These are phyloP conservation scores for Diospyros kaki DNA, from an alignment of 148 eudicot species.

Conservation along the genomic window DNA sequence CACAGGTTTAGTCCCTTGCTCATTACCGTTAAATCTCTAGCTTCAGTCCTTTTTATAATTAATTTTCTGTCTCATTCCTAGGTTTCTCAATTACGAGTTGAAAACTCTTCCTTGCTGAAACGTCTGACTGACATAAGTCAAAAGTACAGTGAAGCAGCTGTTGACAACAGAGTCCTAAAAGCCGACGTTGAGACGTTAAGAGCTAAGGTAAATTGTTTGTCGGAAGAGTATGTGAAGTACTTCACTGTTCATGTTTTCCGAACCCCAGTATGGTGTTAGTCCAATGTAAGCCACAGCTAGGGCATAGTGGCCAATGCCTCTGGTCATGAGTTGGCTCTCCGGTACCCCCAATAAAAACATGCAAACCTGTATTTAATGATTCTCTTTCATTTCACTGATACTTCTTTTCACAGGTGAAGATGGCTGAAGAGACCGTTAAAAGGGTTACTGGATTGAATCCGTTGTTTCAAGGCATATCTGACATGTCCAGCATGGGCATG, in stretches of 20 bases:
- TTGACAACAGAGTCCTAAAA: conserved; percentile 93
- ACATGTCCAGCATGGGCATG: conserved; percentile 64
- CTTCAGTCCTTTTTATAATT: not conserved
- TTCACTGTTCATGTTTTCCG: not conserved
- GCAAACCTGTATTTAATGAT: not conserved
- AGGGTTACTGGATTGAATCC: conserved; percentile 85
- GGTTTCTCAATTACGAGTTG: conserved; percentile 86
- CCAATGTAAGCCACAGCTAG: not conserved
- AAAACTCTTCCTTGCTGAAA: conserved; percentile 85
- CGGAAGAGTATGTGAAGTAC: not conserved
- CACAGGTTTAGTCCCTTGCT: conserved; percentile 53
- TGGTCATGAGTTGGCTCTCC: not conserved
- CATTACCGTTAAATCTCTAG: not conserved
- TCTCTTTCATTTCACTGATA: not conserved
- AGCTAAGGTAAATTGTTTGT: conserved; percentile 66
- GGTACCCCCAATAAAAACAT: not conserved
- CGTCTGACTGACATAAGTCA: conserved; percentile 83
- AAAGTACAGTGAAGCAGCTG: conserved; percentile 91
- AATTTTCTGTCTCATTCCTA: conserved; percentile 19
- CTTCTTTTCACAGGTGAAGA: conserved; percentile 63
- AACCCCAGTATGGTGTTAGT: not conserved
- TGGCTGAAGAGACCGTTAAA: conserved; percentile 97
- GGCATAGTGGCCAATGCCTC: not conserved
- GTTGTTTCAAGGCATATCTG: conserved; percentile 78
- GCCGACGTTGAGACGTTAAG: conserved; percentile 97